These are phyloP conservation scores for Botrytis tulipae DNA, from an alignment of 2,329 filamentous ascomycete genomes.

Conservation along the genomic window DNA sequence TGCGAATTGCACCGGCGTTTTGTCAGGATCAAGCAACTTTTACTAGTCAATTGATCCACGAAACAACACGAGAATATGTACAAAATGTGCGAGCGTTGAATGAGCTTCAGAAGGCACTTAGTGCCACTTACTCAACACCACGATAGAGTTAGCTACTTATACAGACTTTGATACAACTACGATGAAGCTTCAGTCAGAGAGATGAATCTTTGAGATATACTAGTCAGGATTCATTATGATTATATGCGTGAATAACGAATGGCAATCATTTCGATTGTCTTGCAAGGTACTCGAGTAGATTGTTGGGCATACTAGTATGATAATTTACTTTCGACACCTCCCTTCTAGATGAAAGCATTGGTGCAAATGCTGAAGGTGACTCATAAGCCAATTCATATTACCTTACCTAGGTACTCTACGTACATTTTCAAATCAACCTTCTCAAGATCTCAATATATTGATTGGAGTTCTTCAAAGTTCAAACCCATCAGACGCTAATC, in stretches of 20 bases:
- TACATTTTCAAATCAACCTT: background rate
- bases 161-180: background rate
- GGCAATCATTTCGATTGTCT: background rate
- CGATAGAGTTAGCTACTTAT: conserved; percentile 6
- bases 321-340: background rate
- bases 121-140: background rate
- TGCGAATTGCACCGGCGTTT: conserved; percentile 15
- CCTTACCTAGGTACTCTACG: background rate
- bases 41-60: conserved; percentile 5
- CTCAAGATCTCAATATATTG: background rate
- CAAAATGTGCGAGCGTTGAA: background rate
- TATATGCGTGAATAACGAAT: background rate
- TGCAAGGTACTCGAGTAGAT: background rate
- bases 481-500: conserved; percentile 1
- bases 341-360: background rate
- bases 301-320: background rate
- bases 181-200: background rate
- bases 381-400: background rate
- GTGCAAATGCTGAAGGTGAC: background rate
- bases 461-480: background rate
- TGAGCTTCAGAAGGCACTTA: background rate
- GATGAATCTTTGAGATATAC: background rate
- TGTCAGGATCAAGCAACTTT: background rate
- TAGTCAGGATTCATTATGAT: background rate
- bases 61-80: conserved; percentile 15